Percentiles rank a stretch among this genome's conserved stretches.
Evolutionary conservation across 176 grass and related monocot species (phyloP).

Genomic region (Oryza nivara): DNA sequence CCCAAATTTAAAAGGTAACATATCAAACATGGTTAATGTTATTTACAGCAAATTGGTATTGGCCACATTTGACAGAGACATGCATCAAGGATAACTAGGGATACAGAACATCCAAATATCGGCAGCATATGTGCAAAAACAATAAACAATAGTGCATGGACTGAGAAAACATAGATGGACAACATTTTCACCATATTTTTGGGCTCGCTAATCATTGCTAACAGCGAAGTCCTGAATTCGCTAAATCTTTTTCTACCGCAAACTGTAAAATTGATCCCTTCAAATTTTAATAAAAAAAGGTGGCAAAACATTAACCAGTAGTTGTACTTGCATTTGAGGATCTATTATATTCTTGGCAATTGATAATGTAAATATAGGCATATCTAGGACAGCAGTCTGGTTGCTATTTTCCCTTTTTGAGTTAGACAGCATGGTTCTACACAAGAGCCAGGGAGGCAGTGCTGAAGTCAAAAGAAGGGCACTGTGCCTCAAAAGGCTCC

Average conservation of each 20-base stretch:
- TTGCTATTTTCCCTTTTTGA: background rate
- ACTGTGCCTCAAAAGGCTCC: background rate
- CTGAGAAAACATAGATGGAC: background rate
- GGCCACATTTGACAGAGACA: background rate
- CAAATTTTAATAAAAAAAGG: background rate
- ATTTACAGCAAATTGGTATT: background rate
- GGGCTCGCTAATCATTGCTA: background rate
- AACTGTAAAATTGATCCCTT: background rate
- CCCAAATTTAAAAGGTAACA: background rate
- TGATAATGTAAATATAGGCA: background rate
- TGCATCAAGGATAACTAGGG: constrained; percentile 1
- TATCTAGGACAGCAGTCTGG: background rate
- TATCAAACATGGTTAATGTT: background rate
- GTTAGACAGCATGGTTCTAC: background rate
- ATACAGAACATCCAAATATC: background rate
- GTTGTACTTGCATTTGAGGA: background rate
- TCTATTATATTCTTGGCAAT: background rate
- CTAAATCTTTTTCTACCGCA: background rate
- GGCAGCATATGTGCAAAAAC: background rate
- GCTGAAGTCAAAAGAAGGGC: background rate
- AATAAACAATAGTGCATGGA: background rate
- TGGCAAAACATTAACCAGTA: constrained; percentile 7
- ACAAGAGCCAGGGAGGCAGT: background rate
- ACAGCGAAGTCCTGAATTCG: background rate
- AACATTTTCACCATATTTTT: background rate